These are phyloP conservation scores for Rostrohypoxylon terebratum DNA, from an alignment of 495 filamentous ascomycete species.

Conservation along the genomic window DNA sequence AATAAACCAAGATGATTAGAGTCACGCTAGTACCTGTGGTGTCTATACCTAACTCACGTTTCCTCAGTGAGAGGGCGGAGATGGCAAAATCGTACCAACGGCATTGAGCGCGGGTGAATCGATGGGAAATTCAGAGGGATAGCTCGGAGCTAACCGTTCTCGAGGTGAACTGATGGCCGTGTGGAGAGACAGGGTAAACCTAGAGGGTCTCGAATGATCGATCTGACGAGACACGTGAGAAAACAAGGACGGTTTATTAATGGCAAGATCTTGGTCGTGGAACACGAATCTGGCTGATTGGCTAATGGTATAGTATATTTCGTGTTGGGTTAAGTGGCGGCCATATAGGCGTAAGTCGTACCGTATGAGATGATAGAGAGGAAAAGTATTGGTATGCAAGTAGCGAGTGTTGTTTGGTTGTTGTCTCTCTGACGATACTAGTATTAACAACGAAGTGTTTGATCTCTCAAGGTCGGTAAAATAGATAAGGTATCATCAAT, in stretches of 20 bases:
- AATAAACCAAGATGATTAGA: constrained; percentile 13
- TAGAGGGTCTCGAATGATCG: constrained; percentile 33
- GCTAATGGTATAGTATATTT: constrained; percentile 18
- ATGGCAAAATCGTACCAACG: constrained; percentile 54
- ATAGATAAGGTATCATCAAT: constrained; percentile 1
- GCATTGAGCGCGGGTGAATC: constrained; percentile 53
- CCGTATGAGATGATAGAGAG: neutral
- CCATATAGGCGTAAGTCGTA: constrained; percentile 4
- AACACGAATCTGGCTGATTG: constrained; percentile 35
- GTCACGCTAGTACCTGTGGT: constrained; percentile 35
- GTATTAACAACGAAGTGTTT: constrained; percentile 5
- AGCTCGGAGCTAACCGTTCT: constrained; percentile 43
- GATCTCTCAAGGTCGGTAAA: constrained; percentile 13
- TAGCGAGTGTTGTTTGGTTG: neutral
- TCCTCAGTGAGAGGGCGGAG: constrained; percentile 62
- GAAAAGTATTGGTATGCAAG: constrained; percentile 14
- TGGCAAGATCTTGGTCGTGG: constrained; percentile 25
- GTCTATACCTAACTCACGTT: constrained; percentile 56
- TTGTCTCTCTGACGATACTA: constrained; percentile 1
- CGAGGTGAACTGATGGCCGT: constrained; percentile 37
- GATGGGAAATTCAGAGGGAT: constrained; percentile 39
- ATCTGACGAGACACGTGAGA: constrained; percentile 40
- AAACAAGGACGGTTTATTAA: constrained; percentile 29
- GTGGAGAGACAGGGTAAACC: constrained; percentile 17
- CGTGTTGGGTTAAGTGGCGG: constrained; percentile 21